A percentile compares a stretch with the other conserved stretches of the same genome.
phyloP scores from a whole-genome alignment of 352 stramenopile genomes.

The Globisporangium barbulae region DNA sequence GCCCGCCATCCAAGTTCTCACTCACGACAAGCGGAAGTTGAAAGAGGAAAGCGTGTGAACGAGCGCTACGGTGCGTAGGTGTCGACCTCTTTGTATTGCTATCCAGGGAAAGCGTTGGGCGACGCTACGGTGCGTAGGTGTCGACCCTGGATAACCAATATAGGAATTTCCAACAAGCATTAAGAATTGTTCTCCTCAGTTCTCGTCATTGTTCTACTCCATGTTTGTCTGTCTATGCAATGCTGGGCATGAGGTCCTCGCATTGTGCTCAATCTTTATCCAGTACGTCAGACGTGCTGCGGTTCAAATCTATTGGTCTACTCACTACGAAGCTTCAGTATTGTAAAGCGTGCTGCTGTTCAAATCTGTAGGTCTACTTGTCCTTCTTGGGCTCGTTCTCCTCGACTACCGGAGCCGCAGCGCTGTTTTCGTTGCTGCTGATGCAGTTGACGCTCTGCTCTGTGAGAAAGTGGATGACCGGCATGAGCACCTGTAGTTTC shows the following conservation, averaged over 20 bases:
- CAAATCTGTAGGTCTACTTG: slow-evolving; percentile 25
- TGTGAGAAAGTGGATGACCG: slow-evolving; percentile 54
- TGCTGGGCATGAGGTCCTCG: background rate
- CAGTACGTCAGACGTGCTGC: too few species aligned
- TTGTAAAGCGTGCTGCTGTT: too few species aligned
- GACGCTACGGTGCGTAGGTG: slow-evolving; percentile 91
- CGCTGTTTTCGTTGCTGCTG: slow-evolving; percentile 22
- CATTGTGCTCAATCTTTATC: too few species aligned
- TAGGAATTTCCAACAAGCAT: slow-evolving; percentile 20
- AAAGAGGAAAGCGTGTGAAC: slow-evolving; percentile 79
- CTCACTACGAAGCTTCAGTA: background rate
- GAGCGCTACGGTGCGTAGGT: slow-evolving; percentile 90
- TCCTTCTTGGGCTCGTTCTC: slow-evolving; percentile 40
- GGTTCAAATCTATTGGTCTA: too few species aligned
- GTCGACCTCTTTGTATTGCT: slow-evolving; percentile 76
- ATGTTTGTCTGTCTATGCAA: background rate
- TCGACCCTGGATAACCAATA: slow-evolving; percentile 59
- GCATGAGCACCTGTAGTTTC: slow-evolving; percentile 54
- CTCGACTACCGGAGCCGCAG: background rate
- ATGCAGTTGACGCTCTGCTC: slow-evolving; percentile 53
- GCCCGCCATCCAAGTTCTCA: slow-evolving; percentile 7
- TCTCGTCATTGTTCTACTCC: background rate
- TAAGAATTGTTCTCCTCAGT: background rate
- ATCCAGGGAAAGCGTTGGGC: slow-evolving; percentile 70
- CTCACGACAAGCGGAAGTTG: slow-evolving; percentile 15